Evolutionary conservation across 768 basidiomycete genomes (phyloP).

Genomic region (Tricholoma sp.): DNA sequence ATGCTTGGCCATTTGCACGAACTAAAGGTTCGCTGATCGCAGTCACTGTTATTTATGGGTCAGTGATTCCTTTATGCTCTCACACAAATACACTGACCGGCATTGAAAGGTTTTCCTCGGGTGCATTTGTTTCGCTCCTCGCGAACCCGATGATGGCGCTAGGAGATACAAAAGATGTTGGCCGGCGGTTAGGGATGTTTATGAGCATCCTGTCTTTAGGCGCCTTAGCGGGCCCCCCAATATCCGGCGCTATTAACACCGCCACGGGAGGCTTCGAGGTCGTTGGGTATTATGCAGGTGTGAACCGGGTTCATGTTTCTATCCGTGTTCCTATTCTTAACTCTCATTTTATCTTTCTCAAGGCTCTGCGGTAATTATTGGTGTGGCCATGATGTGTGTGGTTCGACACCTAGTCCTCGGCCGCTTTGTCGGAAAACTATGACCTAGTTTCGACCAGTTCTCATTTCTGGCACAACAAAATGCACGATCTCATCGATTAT

Average conservation of each 20-base stretch:
- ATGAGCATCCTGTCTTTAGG: slow-evolving; percentile 57
- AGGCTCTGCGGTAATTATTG: neutral
- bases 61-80: neutral
- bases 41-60: slow-evolving; percentile 65
- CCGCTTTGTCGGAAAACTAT: neutral
- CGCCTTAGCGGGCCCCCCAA: slow-evolving; percentile 65
- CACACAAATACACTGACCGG: neutral
- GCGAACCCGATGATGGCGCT: slow-evolving; percentile 55
- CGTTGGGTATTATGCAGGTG: slow-evolving; percentile 36
- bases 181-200: slow-evolving; percentile 61
- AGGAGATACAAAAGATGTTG: slow-evolving; percentile 57
- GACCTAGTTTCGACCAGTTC: neutral
- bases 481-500: neutral
- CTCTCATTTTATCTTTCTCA: neutral
- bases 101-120: slow-evolving; percentile 47
- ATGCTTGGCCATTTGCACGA: slow-evolving; percentile 64
- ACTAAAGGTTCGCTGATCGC: slow-evolving; percentile 41
- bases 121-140: slow-evolving; percentile 55
- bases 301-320: neutral
- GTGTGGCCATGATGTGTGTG: slow-evolving; percentile 3
- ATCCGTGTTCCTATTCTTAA: neutral
- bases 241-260: slow-evolving; percentile 62
- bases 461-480: neutral
- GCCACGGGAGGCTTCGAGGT: slow-evolving; percentile 47
- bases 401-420: neutral